Percentiles rank a stretch among this genome's conserved stretches.
phyloP scores from a whole-genome alignment of 75 land plant species.

The Larix kaempferi region DNA sequence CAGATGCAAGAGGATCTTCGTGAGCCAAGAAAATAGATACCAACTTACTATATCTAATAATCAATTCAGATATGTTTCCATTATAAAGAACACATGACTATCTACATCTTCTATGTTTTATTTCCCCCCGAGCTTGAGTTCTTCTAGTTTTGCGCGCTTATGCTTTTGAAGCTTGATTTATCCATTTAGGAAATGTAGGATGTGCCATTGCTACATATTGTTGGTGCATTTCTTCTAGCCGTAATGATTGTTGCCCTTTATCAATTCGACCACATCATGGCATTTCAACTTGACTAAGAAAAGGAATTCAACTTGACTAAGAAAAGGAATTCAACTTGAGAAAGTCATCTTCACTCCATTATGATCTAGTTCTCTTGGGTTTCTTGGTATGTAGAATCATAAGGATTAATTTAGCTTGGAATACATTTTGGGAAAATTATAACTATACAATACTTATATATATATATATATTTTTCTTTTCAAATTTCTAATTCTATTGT shows the following conservation, averaged over 20 bases:
- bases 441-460: too few relatives aligned
- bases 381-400: constrained; percentile 45
- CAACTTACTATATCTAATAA: too few relatives aligned
- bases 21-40: too few relatives aligned
- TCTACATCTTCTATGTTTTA: neutral
- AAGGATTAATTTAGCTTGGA: too few relatives aligned
- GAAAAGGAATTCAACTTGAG: too few relatives aligned
- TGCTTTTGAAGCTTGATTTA: neutral
- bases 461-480: too few relatives aligned
- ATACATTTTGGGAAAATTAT: too few relatives aligned
- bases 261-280: constrained; percentile 92
- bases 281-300: constrained; percentile 90
- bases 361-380: constrained; percentile 80
- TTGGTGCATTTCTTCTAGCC: constrained; percentile 86
- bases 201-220: constrained; percentile 67
- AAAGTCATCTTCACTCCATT: constrained; percentile 77
- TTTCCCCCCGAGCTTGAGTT: too few relatives aligned
- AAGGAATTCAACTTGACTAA: constrained; percentile 86
- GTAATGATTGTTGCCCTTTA: constrained; percentile 86
- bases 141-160: too few relatives aligned
- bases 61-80: neutral
- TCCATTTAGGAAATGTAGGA: constrained; percentile 59
- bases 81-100: neutral
- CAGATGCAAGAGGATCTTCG: too few relatives aligned
- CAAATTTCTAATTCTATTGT: too few relatives aligned